Evolutionary conservation across 2,329 filamentous ascomycete genomes (phyloP).

Genomic region (Ceratocystis cacaofunesta): DNA sequence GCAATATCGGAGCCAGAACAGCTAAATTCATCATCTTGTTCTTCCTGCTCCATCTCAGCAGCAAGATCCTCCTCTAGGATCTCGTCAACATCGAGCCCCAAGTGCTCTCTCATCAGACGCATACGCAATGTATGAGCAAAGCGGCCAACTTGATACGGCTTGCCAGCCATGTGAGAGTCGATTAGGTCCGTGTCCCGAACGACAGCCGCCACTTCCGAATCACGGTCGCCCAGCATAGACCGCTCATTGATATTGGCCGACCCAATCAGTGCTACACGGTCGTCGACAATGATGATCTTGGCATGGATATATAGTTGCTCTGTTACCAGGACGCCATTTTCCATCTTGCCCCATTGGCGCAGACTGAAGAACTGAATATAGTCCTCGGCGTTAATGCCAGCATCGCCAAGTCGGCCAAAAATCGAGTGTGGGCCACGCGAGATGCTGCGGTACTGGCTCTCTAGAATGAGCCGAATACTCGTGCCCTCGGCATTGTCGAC

Average conservation of each 20-base stretch:
- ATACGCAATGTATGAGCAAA: slow-evolving; percentile 89
- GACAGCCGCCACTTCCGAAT: slow-evolving; percentile 82
- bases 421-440: slow-evolving; percentile 86
- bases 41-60: slow-evolving; percentile 45
- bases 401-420: slow-evolving; percentile 66
- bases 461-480: slow-evolving; percentile 88
- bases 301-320: slow-evolving; percentile 98
- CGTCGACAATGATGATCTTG: slow-evolving; percentile 92
- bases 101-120: slow-evolving; percentile 88
- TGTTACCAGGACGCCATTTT: slow-evolving; percentile 69
- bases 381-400: slow-evolving; percentile 79
- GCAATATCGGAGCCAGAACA: slow-evolving; percentile 22
- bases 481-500: slow-evolving; percentile 89
- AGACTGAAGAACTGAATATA: slow-evolving; percentile 93
- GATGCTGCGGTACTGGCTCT: slow-evolving; percentile 92
- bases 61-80: slow-evolving; percentile 66
- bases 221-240: slow-evolving; percentile 80
- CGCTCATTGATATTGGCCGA: slow-evolving; percentile 98
- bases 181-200: slow-evolving; percentile 90
- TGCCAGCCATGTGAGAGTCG: slow-evolving; percentile 77
- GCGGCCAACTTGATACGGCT: slow-evolving; percentile 75
- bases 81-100: slow-evolving; percentile 89
- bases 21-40: slow-evolving; percentile 25
- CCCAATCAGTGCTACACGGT: slow-evolving; percentile 82
- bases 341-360: slow-evolving; percentile 82